Base-by-base conservation (phyloP, 148 eudicot species). In the Dysphania ambrosioides region DNA sequence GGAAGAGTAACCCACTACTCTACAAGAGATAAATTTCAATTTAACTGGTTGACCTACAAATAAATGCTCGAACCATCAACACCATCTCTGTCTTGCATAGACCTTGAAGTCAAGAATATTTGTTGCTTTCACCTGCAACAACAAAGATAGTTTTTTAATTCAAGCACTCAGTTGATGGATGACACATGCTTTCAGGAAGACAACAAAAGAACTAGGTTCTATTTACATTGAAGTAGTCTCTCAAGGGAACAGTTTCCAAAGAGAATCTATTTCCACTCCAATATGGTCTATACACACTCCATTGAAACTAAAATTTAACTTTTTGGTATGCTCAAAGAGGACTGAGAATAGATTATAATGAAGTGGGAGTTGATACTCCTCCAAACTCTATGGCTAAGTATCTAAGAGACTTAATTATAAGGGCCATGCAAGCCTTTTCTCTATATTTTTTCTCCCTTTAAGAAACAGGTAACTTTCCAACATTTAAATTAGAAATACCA, bases 11-110 rank as follows among this genome's bases (percentile, higher is more conserved):
- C 44, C 57, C 29, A 13, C n/a, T n/a, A n/a, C n/a, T n/a, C n/a
- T 67, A 53, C 27, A 72, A 42, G 64, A 51, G 62, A 72, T 62
- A 70, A 35, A 44, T 59, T 23, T 31, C 64, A 34, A 70, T 70
- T n/a, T 2, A 27, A 78, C 18, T 58, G 51, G 64, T 62, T 68
- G 51, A 69, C 97, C 82, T 85, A 95, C 99, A 95, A 21, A 72
- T 90, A 95, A 75, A 95, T 95, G 68, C 79, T 81, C 56, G 93
- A 80, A 72, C 99, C 98, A 69, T 95, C 96, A 24, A 95, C 90
- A 72, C 92, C 92, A 85, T 80, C 80, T 73, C 55, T 72, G 63
- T 68, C 75, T 76, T 68, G 5, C 88, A 86, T 47, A 95, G 84
- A 77, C 78, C 76, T 64, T 87, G 87, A 26, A 95, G 87, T 87